Conservation (phyloP, 331 rosid genomes). For the Pyracantha coccinea region DNA sequence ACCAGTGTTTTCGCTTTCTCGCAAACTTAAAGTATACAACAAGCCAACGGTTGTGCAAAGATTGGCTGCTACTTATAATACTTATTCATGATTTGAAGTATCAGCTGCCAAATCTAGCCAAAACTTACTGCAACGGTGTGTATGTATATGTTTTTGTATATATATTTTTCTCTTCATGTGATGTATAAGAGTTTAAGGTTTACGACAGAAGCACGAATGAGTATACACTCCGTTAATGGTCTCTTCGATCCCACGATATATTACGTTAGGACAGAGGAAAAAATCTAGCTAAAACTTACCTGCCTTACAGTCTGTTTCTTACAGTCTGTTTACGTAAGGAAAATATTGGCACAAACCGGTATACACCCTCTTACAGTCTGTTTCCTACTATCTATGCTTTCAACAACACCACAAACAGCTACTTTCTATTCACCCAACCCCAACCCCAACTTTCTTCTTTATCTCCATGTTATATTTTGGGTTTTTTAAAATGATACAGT, state of each 20-base stretch:
- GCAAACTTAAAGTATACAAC: neutral
- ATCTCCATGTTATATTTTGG: neutral
- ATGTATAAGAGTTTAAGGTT: too few species aligned
- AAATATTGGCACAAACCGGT: neutral
- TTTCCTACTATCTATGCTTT: neutral
- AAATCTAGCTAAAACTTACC: neutral
- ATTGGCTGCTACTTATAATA: neutral
- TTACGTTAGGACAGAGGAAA: neutral
- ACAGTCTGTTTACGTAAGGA: neutral
- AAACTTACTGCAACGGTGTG: neutral
- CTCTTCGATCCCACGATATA: neutral
- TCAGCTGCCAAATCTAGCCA: neutral
- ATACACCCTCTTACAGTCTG: neutral
- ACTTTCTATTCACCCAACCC: neutral
- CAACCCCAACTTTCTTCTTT: neutral
- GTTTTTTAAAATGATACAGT: neutral
- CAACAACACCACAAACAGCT: neutral
- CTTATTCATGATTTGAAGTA: too few species aligned
- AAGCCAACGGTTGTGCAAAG: too few species aligned
- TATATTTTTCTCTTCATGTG: too few species aligned
- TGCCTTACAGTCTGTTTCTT: too few species aligned
- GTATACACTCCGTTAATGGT: neutral
- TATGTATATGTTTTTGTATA: too few species aligned
- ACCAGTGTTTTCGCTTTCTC: conserved; percentile 5
- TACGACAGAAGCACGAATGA: neutral